phyloP scores from a whole-genome alignment of 2,329 filamentous ascomycete genomes.

The Raffaelea albimanens region DNA sequence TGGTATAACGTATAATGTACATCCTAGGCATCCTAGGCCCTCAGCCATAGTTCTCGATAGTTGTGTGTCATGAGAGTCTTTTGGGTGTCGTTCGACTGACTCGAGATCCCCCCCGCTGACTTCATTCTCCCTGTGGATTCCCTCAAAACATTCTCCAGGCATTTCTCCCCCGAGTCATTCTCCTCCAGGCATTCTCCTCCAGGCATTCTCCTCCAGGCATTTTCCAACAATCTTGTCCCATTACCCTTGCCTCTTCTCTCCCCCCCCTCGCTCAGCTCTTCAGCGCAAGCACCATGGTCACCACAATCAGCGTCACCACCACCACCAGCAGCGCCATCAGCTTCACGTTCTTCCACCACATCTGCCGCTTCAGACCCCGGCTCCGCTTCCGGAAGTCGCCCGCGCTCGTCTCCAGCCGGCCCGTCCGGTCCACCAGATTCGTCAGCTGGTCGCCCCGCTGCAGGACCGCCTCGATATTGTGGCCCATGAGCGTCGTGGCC shows the following conservation, averaged over 20 bases:
- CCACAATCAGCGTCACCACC: constrained; percentile 52
- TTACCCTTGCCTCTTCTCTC: background rate
- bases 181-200: too few species aligned
- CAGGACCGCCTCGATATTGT: constrained; percentile 83
- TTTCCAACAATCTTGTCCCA: background rate
- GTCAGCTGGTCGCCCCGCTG: constrained; percentile 91
- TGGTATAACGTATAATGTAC: too few species aligned
- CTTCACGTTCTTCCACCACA: constrained; percentile 99
- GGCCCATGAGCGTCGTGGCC: constrained; percentile 86
- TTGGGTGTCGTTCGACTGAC: too few species aligned
- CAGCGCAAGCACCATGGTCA: constrained; percentile 44
- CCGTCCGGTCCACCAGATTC: constrained; percentile 91
- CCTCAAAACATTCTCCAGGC: too few species aligned
- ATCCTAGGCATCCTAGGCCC: too few species aligned
- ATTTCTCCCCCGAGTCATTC: too few species aligned
- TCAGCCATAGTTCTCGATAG: too few species aligned
- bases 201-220: too few species aligned
- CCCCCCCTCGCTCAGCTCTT: constrained; percentile 21
- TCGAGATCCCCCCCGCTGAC: too few species aligned
- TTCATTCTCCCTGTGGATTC: too few species aligned
- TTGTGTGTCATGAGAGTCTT: too few species aligned
- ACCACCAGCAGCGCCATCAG: constrained; percentile 72
- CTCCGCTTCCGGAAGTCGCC: constrained; percentile 85
- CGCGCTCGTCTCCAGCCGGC: constrained; percentile 77
- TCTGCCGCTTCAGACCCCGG: constrained; percentile 75